These are phyloP conservation scores for Kluyveromyces lactis DNA, from an alignment of 805 yeast species.

Conservation along the genomic window DNA sequence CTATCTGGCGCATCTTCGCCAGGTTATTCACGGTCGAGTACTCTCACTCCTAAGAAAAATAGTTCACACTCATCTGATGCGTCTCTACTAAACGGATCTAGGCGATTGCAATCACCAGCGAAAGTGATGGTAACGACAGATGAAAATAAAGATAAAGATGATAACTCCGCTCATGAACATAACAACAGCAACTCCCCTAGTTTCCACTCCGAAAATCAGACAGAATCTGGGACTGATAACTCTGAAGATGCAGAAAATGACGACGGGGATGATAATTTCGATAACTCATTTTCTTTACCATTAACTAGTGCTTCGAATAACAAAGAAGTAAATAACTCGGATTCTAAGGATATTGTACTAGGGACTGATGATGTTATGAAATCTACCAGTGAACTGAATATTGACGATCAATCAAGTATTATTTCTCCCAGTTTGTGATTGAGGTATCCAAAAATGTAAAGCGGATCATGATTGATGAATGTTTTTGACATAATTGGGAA, in stretches of 20 bases:
- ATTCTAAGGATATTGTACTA: not conserved
- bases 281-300: slow-evolving; percentile 48
- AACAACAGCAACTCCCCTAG: not conserved
- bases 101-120: too few species aligned
- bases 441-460: too few species aligned
- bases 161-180: too few species aligned
- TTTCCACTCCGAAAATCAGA: not conserved
- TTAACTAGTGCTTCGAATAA: slow-evolving; percentile 22
- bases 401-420: slow-evolving; percentile 6
- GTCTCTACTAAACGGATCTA: too few species aligned
- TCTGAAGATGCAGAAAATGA: slow-evolving; percentile 5
- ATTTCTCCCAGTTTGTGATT: not conserved
- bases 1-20: not conserved
- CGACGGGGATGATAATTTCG: slow-evolving; percentile 17
- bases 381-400: not conserved
- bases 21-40: not conserved
- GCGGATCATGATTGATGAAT: too few species aligned
- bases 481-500: too few species aligned
- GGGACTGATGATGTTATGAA: not conserved
- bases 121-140: not conserved
- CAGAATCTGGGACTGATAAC: not conserved
- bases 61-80: not conserved
- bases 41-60: not conserved
- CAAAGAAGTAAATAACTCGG: not conserved
- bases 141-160: slow-evolving; percentile 2